Evolutionary conservation across 2,329 filamentous ascomycete genomes (phyloP), one percentile per base, ranked within the genome.

Genomic region (Alternaria gansuensis): DNA sequence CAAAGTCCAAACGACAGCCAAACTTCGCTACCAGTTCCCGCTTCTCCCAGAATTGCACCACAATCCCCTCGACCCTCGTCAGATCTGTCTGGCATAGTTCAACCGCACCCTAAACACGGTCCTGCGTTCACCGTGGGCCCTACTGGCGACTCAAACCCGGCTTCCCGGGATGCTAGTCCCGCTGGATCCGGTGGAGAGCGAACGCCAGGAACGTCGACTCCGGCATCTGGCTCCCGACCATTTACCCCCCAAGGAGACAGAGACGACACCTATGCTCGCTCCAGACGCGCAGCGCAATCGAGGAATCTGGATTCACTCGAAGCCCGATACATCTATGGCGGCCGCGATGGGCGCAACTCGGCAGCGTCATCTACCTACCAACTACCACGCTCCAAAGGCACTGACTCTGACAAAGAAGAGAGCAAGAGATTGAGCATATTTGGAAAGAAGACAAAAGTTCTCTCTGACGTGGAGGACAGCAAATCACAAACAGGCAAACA

Each of bases 221-320:
- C 86, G 21, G 87, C 88, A 6, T 91, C 90, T 67, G 60, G 56
- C 14, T 88, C 89, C 26, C 87, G 91, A 60, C 89, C 92, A 0
- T 90, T 91, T 63, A 93, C 91, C 2, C 92, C 92, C 4, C 84
- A 87, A 17, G 92, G 90, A 26, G 92, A 96, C 59, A 83, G 82
- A 50, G 90, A 96, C 72, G 92, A 97, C 68, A 92, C 93, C 1
- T 96, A 96, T 72, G 88, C 92, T n/a, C 90, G 92, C 62, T 88
- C 87, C 67, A 93, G 90, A 69, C 88, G 93, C 51, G 86, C 88
- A 2, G 88, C 90, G 1, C 91, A 90, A 66, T 81, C 84, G 26
- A 87, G 85, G 64, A 87, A 88, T 63, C 80, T 88, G 4, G 85
- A 86, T 45, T 83, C 87, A 31, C 84, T 96, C 43, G 93, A 97